Conservation (phyloP, 2,329 filamentous ascomycete species). For the Ophiostoma perfectum region DNA sequence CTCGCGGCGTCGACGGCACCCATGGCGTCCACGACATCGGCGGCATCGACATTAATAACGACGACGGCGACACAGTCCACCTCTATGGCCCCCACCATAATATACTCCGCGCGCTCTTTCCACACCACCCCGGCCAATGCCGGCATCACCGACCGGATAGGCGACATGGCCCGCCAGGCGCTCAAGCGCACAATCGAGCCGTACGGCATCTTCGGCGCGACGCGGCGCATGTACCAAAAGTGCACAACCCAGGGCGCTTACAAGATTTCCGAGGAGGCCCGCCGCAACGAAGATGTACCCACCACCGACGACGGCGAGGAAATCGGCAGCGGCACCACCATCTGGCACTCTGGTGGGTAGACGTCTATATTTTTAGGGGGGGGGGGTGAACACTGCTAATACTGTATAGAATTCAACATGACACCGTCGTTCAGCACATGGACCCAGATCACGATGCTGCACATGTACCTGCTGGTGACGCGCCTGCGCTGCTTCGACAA, state of each 20-base stretch:
- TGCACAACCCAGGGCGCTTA: conserved; percentile 72
- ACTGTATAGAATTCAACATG: conserved; percentile 62
- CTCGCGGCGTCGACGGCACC: too few species aligned
- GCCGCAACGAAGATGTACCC: conserved; percentile 61
- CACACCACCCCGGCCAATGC: conserved; percentile 18
- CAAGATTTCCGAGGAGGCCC: conserved; percentile 60
- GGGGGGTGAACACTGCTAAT: not conserved
- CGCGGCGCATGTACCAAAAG: conserved; percentile 70
- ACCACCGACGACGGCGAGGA: conserved; percentile 76
- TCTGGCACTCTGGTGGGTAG: conserved; percentile 74
- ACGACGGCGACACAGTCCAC: not conserved
- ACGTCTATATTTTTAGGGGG: not conserved
- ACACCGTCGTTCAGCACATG: conserved; percentile 88
- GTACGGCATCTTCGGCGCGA: conserved; percentile 75
- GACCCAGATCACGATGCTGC: conserved; percentile 92
- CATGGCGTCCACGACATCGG: not conserved
- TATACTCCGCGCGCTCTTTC: conserved; percentile 2
- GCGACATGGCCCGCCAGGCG: conserved; percentile 26
- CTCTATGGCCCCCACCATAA: not conserved
- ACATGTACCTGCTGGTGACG: conserved; percentile 86
- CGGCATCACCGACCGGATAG: conserved; percentile 23
- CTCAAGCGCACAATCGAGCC: conserved; percentile 27
- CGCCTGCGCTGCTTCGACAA: conserved; percentile 73
- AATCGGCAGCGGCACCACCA: conserved; percentile 65
- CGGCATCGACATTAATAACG: not conserved